Evolutionary conservation across 2,329 filamentous ascomycete species (phyloP).

Genomic region (Cryphonectria carpinicola): DNA sequence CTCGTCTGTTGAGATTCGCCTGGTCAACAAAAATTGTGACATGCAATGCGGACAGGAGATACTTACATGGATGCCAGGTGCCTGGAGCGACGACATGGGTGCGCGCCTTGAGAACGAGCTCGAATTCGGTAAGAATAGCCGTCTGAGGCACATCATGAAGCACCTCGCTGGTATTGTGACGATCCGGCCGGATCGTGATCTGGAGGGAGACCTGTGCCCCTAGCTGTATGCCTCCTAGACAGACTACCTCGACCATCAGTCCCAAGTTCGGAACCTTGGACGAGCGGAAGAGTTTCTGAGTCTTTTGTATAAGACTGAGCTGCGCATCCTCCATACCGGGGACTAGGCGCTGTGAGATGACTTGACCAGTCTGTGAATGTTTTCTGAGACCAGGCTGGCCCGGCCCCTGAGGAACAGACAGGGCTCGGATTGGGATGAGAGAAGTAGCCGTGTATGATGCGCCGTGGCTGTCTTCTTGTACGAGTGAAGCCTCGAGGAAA

Average conservation of each 20-base stretch:
- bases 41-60: neutral
- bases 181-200: slow-evolving; percentile 29
- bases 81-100: slow-evolving; percentile 30
- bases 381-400: slow-evolving; percentile 25
- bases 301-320: slow-evolving; percentile 40
- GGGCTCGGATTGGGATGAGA: slow-evolving; percentile 32
- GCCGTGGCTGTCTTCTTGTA: slow-evolving; percentile 10
- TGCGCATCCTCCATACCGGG: slow-evolving; percentile 38
- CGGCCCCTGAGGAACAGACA: slow-evolving; percentile 26
- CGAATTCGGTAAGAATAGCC: slow-evolving; percentile 29
- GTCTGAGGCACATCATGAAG: slow-evolving; percentile 28
- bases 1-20: neutral
- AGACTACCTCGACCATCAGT: slow-evolving; percentile 35
- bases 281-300: slow-evolving; percentile 38
- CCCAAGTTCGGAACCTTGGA: slow-evolving; percentile 40
- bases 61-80: slow-evolving; percentile 10
- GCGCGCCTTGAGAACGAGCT: slow-evolving; percentile 28
- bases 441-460: slow-evolving; percentile 28
- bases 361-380: slow-evolving; percentile 22
- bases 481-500: slow-evolving; percentile 37
- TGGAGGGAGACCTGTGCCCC: slow-evolving; percentile 33
- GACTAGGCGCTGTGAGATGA: slow-evolving; percentile 34
- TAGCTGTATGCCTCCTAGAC: slow-evolving; percentile 39
- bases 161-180: slow-evolving; percentile 23
- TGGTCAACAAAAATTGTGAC: neutral